Evolutionary conservation across 2,329 filamentous ascomycete species (phyloP), one percentile per base, ranked within the genome.

Genomic region (Nemania sp.): DNA sequence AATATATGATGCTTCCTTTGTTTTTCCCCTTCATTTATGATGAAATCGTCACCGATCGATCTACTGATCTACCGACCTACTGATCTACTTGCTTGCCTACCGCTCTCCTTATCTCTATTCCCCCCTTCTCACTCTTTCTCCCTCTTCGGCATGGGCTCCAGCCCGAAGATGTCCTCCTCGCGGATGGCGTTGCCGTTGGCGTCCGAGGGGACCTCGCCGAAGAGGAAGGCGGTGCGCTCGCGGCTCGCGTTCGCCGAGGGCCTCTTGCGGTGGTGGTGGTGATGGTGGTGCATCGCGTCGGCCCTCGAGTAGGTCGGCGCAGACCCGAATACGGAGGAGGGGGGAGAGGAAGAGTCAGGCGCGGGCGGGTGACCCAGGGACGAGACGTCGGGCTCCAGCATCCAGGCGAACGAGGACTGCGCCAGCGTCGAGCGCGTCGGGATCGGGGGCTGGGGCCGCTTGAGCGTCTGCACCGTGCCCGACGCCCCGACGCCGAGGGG

Each of bases 391-490:
- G 82, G 83, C 65, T 87, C 87, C 2, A 92, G 79, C 89, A 92
- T 92, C 88, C 88, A 92, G 1, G 89, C 87, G 73, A 91, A 92
- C 3, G 87, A 89, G 7, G 90, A 91, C 66, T 90, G 88, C 1
- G 88, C 88, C 35, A 92, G 80, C 0, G 82, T 85, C 3, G 88
- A 89, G 20, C 88, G 82, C 18, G 85, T 85, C 0, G 84, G 85
- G 15, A 86, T 81, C 1, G 83, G 76, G 46, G 73, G 76, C 3
- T 69, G 65, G 12, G 75, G 72, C 11, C 74, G 65, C 63, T 75
- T 48, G 70, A 69, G 55, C 62, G 74, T 65, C 50, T 68, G 68
- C 9, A 62, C 56, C n/a, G 62, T 49, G n/a, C 63, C 64, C 17
- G 66, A 49, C 6, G 64, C 48, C 15, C 50, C 64, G 43, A 63